Conservation (phyloP, 2,329 filamentous ascomycete genomes). For the Emmonsia crescens region DNA sequence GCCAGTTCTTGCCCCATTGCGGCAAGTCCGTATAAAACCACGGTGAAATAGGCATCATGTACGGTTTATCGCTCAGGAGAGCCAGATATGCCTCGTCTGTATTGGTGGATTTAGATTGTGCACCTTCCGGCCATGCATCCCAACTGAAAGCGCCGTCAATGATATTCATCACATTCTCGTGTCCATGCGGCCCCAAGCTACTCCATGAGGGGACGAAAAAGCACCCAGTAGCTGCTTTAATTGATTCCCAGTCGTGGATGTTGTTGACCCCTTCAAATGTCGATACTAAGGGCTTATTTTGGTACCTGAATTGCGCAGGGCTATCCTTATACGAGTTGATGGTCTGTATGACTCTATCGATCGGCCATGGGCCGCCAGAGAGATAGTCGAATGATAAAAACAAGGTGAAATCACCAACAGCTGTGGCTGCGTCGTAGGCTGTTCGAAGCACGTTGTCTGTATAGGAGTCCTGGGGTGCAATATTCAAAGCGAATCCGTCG, state of each 20-base stretch:
- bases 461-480: constrained; percentile 23
- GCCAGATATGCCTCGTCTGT: constrained; percentile 33
- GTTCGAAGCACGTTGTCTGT: constrained; percentile 20
- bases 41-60: constrained; percentile 48
- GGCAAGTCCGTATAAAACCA: constrained; percentile 50
- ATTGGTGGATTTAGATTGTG: constrained; percentile 27
- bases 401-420: constrained; percentile 22
- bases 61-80: constrained; percentile 28
- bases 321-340: constrained; percentile 19
- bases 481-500: constrained; percentile 19
- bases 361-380: constrained; percentile 22
- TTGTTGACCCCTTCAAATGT: constrained; percentile 37
- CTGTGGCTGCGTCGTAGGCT: constrained; percentile 22
- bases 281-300: constrained; percentile 27
- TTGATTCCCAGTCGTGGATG: constrained; percentile 34
- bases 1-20: constrained; percentile 50
- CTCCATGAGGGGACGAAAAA: constrained; percentile 41
- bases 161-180: constrained; percentile 18
- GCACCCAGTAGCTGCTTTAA: constrained; percentile 31
- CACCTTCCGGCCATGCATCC: constrained; percentile 35
- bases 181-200: constrained; percentile 22
- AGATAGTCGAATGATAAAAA: constrained; percentile 32
- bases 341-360: constrained; percentile 17
- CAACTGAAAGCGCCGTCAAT: constrained; percentile 34
- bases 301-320: constrained; percentile 21